Conservation (phyloP, 768 basidiomycete species). For the Pisolithus albus region DNA sequence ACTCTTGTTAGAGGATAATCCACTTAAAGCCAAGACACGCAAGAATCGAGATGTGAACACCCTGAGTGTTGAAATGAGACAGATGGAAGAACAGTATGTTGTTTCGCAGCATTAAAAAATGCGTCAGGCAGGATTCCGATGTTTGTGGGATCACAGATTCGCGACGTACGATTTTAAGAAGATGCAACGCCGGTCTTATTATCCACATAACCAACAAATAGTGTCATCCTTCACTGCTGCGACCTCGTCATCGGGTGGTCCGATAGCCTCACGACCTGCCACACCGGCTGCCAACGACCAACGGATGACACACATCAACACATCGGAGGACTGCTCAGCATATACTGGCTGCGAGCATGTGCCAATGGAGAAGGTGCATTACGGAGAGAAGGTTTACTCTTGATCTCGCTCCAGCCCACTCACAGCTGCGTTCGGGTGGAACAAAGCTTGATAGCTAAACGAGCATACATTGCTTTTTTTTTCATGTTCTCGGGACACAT, state of each 20-base stretch:
- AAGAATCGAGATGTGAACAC: constrained; percentile 82
- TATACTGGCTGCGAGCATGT: constrained; percentile 34
- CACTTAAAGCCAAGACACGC: constrained; percentile 87
- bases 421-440: neutral
- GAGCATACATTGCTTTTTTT: neutral
- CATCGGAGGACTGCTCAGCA: constrained; percentile 38
- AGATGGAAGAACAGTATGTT: constrained; percentile 96
- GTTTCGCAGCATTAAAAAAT: neutral
- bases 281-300: constrained; percentile 52
- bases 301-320: constrained; percentile 35
- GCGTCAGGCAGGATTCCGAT: constrained; percentile 7
- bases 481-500: neutral
- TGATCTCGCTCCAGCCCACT: constrained; percentile 20
- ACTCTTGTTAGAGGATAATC: constrained; percentile 91
- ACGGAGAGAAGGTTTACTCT: constrained; percentile 45
- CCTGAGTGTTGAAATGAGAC: constrained; percentile 85
- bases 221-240: constrained; percentile 54
- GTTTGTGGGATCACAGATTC: constrained; percentile 47
- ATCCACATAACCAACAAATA: constrained; percentile 71
- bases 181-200: constrained; percentile 88
- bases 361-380: constrained; percentile 35
- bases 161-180: constrained; percentile 88
- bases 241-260: constrained; percentile 65
- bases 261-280: constrained; percentile 64
- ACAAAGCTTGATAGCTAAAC: neutral